A percentile compares a stretch with the other conserved stretches of the same genome.
phyloP scores from a whole-genome alignment of 106 monocot species.

The Dioscorea alata region DNA sequence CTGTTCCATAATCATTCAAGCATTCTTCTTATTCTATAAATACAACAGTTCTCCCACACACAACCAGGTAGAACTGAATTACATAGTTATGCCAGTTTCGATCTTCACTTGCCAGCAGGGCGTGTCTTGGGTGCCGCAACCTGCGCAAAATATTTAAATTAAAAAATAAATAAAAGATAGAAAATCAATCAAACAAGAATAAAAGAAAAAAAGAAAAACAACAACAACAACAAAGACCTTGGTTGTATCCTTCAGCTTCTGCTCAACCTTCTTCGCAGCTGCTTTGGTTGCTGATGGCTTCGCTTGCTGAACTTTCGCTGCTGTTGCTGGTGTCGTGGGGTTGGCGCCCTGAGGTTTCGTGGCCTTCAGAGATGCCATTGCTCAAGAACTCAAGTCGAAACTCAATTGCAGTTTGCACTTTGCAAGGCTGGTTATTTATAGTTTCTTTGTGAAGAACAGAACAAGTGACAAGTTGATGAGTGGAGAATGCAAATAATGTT shows the following conservation, averaged over 20 bases:
- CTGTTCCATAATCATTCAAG: too few species aligned
- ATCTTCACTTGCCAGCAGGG: slow-evolving; percentile 2
- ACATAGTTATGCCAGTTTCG: not conserved
- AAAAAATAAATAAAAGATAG: not conserved
- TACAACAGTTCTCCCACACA: not conserved
- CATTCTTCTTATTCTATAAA: not conserved
- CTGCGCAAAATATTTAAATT: not conserved
- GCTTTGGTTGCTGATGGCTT: not conserved
- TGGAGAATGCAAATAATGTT: not conserved
- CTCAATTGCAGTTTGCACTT: not conserved
- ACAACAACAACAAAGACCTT: not conserved
- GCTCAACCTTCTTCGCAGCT: slow-evolving; percentile 13
- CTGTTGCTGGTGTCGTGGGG: not conserved
- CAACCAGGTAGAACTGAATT: not conserved
- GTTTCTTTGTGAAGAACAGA: not conserved
- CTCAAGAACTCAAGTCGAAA: not conserved
- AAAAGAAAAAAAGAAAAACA: not conserved
- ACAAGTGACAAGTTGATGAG: not conserved
- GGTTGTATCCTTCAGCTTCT: slow-evolving; percentile 17
- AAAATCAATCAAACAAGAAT: not conserved
- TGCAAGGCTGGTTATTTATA: not conserved
- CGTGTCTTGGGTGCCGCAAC: slow-evolving; percentile 9
- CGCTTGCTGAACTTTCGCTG: not conserved
- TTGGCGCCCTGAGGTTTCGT: slow-evolving; percentile 3
- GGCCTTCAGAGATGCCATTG: slow-evolving; percentile 17